Percentiles rank a stretch among this genome's conserved stretches.
Conservation (phyloP, 192 early-diverging fungal genomes). For the Bifiguratus adelaidae region DNA sequence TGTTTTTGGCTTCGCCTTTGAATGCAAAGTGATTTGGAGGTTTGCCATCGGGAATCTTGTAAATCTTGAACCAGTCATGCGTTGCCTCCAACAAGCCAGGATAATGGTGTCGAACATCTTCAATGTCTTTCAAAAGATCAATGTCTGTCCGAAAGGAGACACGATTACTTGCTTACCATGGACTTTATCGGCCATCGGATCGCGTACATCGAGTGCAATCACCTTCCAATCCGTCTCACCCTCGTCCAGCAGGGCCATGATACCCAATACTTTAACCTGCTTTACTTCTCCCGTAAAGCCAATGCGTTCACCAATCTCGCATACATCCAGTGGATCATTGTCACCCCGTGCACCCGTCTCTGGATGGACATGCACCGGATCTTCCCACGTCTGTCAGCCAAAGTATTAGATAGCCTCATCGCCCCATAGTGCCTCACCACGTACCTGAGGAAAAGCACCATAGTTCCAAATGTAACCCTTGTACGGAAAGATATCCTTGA, state of each 20-base stretch:
- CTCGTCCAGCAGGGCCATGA: constrained; percentile 98
- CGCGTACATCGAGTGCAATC: constrained; percentile 94
- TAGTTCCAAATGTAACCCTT: constrained; percentile 99
- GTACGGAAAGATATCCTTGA: constrained; percentile 98
- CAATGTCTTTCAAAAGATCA: constrained; percentile 58
- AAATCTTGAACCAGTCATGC: constrained; percentile 99
- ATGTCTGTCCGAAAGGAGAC: neutral
- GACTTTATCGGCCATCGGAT: constrained; percentile 92
- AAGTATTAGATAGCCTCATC: neutral
- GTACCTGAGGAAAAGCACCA: constrained; percentile 90
- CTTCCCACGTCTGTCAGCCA: constrained; percentile 98
- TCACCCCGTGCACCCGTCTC: constrained; percentile 96
- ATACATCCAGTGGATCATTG: constrained; percentile 96
- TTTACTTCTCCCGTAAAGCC: constrained; percentile 92
- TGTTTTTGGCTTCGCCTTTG: constrained; percentile 77
- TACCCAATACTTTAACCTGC: constrained; percentile 97
- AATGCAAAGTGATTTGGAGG: constrained; percentile 99
- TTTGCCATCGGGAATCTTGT: constrained; percentile 99
- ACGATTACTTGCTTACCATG: constrained; percentile 43
- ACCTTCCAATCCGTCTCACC: constrained; percentile 99
- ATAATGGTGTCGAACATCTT: constrained; percentile 96
- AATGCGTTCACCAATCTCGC: constrained; percentile 95
- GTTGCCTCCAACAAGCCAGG: constrained; percentile 93
- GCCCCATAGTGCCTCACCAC: neutral
- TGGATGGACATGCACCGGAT: constrained; percentile 77